Percentiles rank a stretch among this genome's conserved stretches.
Evolutionary conservation across 306 rosid species (phyloP).

Genomic region (Vigna trinervia): DNA sequence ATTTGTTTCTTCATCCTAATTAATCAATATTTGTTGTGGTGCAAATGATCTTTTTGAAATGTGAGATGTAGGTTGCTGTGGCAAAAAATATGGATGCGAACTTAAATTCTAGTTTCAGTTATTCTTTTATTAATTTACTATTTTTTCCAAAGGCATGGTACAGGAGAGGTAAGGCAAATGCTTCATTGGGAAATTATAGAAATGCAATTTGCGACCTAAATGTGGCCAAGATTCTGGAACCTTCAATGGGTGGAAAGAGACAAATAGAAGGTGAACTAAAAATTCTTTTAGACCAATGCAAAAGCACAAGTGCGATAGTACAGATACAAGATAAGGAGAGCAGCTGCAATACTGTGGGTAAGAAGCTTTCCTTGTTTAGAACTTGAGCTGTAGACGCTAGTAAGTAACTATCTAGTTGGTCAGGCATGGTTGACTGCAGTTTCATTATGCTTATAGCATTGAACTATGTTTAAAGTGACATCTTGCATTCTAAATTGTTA

Average conservation of each 20-base stretch:
- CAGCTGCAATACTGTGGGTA: conserved; percentile 56
- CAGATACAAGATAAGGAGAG: conserved; percentile 48
- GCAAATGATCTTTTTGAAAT: conserved; percentile 13
- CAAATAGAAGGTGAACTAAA: conserved; percentile 75
- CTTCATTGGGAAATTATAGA: conserved; percentile 61
- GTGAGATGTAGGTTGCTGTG: conserved; percentile 16
- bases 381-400: conserved; percentile 25
- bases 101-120: conserved; percentile 32
- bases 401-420: conserved; percentile 35
- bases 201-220: conserved; percentile 73
- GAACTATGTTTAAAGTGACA: conserved; percentile 29
- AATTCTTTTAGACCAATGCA: conserved; percentile 51
- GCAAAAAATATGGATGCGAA: conserved; percentile 31
- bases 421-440: conserved; percentile 19
- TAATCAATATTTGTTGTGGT: conserved; percentile 17
- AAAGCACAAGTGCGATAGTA: conserved; percentile 42
- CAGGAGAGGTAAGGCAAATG: conserved; percentile 80
- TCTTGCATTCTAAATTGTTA: conserved; percentile 36
- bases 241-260: conserved; percentile 64
- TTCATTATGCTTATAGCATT: conserved; percentile 30
- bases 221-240: conserved; percentile 67
- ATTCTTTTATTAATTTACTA: conserved; percentile 17
- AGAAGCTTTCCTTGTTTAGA: conserved; percentile 47
- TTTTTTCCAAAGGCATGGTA: conserved; percentile 76
- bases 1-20: conserved; percentile 33